These are phyloP conservation scores for Cenchrus purpureus DNA, from an alignment of 176 grass and related monocot species.

Conservation along the genomic window DNA sequence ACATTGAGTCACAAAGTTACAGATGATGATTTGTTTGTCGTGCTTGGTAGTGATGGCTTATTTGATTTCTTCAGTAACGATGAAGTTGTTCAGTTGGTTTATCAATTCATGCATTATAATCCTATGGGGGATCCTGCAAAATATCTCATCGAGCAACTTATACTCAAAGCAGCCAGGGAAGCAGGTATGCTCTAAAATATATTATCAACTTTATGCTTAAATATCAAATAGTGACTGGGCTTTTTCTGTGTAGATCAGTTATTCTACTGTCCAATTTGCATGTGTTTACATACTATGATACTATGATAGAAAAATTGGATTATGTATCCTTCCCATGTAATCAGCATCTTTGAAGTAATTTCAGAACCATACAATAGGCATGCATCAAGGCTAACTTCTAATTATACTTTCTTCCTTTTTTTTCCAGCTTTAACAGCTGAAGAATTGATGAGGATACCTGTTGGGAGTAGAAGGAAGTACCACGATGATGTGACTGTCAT, in stretches of 20 bases:
- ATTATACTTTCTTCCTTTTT: slow-evolving; percentile 20
- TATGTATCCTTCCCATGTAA: not conserved
- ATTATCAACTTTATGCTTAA: not conserved
- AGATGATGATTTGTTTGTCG: slow-evolving; percentile 84
- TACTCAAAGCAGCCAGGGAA: slow-evolving; percentile 82
- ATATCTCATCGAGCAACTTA: slow-evolving; percentile 82
- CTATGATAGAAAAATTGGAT: not conserved
- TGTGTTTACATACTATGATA: not conserved
- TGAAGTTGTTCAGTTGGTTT: slow-evolving; percentile 85
- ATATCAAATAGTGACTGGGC: not conserved
- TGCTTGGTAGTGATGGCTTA: slow-evolving; percentile 94
- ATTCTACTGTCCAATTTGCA: slow-evolving; percentile 2
- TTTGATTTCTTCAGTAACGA: slow-evolving; percentile 95
- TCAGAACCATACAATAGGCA: not conserved
- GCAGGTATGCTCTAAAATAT: slow-evolving; percentile 73
- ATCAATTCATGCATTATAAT: slow-evolving; percentile 80
- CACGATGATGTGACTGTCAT: slow-evolving; percentile 92
- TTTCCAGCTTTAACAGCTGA: slow-evolving; percentile 73
- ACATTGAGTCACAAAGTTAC: slow-evolving; percentile 75
- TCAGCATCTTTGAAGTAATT: not conserved
- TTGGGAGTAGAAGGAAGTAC: slow-evolving; percentile 91
- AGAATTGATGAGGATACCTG: slow-evolving; percentile 81
- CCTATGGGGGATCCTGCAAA: slow-evolving; percentile 90
- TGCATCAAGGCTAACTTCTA: slow-evolving; percentile 19
- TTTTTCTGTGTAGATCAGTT: not conserved